A percentile compares a stretch with the other conserved stretches of the same genome.
Conservation (phyloP, 2,329 filamentous ascomycete species). For the Xylaria sp. region DNA sequence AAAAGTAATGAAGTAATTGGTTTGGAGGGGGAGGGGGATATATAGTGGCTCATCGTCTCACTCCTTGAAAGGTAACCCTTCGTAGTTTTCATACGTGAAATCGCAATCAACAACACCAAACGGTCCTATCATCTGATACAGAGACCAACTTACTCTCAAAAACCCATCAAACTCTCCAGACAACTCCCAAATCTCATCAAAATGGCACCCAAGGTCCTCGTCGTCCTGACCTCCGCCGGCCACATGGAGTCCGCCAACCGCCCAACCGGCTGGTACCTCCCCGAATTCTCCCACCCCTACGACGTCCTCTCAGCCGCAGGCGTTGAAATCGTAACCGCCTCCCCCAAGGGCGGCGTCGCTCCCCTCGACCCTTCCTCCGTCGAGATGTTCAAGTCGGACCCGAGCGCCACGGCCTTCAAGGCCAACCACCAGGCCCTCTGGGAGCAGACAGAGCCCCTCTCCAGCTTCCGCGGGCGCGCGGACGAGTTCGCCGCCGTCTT, state of each 20-base stretch:
- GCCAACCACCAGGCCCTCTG: constrained; percentile 53
- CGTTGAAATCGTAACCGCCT: constrained; percentile 52
- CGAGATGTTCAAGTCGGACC: constrained; percentile 49
- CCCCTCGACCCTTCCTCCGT: constrained; percentile 57
- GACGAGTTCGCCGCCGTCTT: constrained; percentile 59
- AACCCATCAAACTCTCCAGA: background rate
- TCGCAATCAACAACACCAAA: background rate
- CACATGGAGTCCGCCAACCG: constrained; percentile 45
- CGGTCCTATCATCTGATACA: background rate
- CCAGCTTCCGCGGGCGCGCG: constrained; percentile 48
- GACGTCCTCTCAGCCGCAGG: constrained; percentile 48
- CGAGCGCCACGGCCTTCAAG: constrained; percentile 48
- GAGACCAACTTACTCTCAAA: background rate
- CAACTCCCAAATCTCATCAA: background rate
- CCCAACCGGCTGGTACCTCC: constrained; percentile 66
- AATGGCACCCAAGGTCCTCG: constrained; percentile 58
- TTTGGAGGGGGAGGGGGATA: background rate
- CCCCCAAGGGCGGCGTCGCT: constrained; percentile 55
- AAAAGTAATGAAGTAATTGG: background rate
- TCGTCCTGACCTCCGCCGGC: constrained; percentile 62
- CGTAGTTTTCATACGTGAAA: background rate
- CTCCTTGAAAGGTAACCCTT: background rate
- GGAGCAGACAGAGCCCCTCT: constrained; percentile 57
- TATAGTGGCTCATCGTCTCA: background rate
- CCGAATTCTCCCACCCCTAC: constrained; percentile 62